phyloP scores from a whole-genome alignment of 371 early-diverging fungal genomes.

The Mortierella sp. region DNA sequence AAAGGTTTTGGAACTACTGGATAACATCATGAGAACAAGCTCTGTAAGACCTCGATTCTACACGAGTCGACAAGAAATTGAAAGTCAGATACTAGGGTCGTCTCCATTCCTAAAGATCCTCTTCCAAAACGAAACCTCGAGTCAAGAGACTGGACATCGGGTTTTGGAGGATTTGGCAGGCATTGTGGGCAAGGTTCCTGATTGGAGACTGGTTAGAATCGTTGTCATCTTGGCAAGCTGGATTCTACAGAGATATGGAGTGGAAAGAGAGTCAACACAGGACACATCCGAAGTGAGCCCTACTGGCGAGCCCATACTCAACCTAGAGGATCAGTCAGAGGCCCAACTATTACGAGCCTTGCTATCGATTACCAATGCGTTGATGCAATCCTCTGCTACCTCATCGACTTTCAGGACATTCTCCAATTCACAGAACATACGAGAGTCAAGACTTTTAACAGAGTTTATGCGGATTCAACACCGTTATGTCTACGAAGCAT shows the following conservation, averaged over 20 bases:
- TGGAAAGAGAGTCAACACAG: too few species aligned
- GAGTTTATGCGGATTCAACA: neutral
- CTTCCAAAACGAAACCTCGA: neutral
- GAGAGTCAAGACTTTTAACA: too few species aligned
- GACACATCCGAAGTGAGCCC: too few species aligned
- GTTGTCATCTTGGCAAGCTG: slow-evolving; percentile 12
- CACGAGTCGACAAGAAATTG: slow-evolving; percentile 1
- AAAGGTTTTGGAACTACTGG: slow-evolving; percentile 8
- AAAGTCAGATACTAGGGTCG: neutral
- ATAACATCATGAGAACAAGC: slow-evolving; percentile 8
- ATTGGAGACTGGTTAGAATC: slow-evolving; percentile 26
- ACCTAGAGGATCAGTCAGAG: too few species aligned
- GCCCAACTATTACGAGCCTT: too few species aligned
- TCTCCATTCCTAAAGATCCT: slow-evolving; percentile 3
- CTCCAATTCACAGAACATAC: too few species aligned
- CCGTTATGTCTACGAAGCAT: slow-evolving; percentile 9
- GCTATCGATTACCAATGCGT: too few species aligned
- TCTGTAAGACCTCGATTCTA: slow-evolving; percentile 1
- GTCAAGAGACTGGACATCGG: neutral
- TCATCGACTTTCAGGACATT: too few species aligned
- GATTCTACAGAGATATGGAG: neutral
- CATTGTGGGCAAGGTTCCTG: slow-evolving; percentile 20
- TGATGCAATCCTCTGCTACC: too few species aligned
- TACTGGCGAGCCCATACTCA: too few species aligned
- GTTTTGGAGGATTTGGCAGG: slow-evolving; percentile 23